These are phyloP conservation scores for Articulospora tetracladia DNA, from an alignment of 495 filamentous ascomycete species.

Conservation along the genomic window DNA sequence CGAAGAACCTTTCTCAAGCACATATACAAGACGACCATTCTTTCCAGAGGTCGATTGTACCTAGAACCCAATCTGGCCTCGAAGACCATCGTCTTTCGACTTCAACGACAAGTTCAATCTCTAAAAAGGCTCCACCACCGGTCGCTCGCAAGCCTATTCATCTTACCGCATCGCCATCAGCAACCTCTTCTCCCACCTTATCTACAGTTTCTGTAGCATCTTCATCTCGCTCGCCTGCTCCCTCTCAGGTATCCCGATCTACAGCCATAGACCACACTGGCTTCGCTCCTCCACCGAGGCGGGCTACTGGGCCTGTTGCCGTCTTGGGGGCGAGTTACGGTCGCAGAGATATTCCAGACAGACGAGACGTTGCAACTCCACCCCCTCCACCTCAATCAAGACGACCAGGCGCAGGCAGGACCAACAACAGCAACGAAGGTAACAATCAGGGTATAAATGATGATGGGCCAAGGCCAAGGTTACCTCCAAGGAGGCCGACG, in stretches of 20 bases:
- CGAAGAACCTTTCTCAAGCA: constrained; percentile 20
- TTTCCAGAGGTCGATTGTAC: constrained; percentile 5
- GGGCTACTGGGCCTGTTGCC: background rate
- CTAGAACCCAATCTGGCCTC: constrained; percentile 21
- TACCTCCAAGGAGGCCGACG: constrained; percentile 20
- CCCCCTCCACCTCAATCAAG: constrained; percentile 17
- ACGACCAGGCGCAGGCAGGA: constrained; percentile 4
- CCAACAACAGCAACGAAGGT: background rate
- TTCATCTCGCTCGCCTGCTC: background rate
- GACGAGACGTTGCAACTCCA: background rate
- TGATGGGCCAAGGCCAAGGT: constrained; percentile 12
- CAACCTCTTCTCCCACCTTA: constrained; percentile 13
- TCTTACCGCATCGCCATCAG: constrained; percentile 33
- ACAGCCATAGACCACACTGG: constrained; percentile 5
- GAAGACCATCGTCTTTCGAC: constrained; percentile 13
- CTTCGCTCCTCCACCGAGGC: constrained; percentile 14
- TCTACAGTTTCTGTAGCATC: constrained; percentile 5
- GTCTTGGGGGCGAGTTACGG: background rate
- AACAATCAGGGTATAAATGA: constrained; percentile 10
- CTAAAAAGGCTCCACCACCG: constrained; percentile 45
- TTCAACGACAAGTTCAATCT: constrained; percentile 27
- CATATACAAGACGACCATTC: constrained; percentile 7
- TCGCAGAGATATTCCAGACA: background rate
- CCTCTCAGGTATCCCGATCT: background rate
- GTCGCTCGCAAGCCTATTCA: constrained; percentile 51